A percentile compares a stretch with the other conserved stretches of the same genome.
phyloP scores from a whole-genome alignment of 1,139 yeast genomes.

The Neolecta irregularis region DNA sequence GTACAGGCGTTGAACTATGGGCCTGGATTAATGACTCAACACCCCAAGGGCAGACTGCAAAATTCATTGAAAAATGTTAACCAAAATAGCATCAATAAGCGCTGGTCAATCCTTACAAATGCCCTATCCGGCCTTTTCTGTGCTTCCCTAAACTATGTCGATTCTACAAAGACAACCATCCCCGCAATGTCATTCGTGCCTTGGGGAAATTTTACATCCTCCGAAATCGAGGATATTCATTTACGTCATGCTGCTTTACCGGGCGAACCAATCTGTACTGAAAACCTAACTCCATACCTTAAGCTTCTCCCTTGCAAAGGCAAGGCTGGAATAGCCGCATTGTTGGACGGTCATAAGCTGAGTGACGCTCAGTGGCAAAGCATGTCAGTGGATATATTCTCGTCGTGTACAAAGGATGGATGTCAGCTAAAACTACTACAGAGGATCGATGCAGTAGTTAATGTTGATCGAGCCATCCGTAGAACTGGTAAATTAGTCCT shows the following conservation, averaged over 20 bases:
- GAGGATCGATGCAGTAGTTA: slow-evolving; percentile 57
- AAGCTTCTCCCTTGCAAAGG: slow-evolving; percentile 87
- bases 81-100: slow-evolving; percentile 31
- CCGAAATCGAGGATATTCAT: slow-evolving; percentile 31
- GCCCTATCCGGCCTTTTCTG: slow-evolving; percentile 83
- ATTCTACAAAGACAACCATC: slow-evolving; percentile 58
- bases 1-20: slow-evolving; percentile 92
- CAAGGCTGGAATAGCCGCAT: slow-evolving; percentile 70
- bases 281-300: slow-evolving; percentile 84
- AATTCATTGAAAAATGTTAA: background rate
- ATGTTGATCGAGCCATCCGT: slow-evolving; percentile 51
- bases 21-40: slow-evolving; percentile 59
- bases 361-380: slow-evolving; percentile 92
- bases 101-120: slow-evolving; percentile 62
- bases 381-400: slow-evolving; percentile 71
- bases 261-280: slow-evolving; percentile 93
- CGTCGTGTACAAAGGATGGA: slow-evolving; percentile 32
- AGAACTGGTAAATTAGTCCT: slow-evolving; percentile 6
- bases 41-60: slow-evolving; percentile 24
- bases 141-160: slow-evolving; percentile 84
- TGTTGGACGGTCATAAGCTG: slow-evolving; percentile 88
- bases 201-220: too few species aligned
- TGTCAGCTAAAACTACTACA: slow-evolving; percentile 51
- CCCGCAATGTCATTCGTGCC: slow-evolving; percentile 40
- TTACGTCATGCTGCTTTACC: slow-evolving; percentile 78